phyloP scores from a whole-genome alignment of 768 basidiomycete genomes.

The Boletus vermiculosoides region DNA sequence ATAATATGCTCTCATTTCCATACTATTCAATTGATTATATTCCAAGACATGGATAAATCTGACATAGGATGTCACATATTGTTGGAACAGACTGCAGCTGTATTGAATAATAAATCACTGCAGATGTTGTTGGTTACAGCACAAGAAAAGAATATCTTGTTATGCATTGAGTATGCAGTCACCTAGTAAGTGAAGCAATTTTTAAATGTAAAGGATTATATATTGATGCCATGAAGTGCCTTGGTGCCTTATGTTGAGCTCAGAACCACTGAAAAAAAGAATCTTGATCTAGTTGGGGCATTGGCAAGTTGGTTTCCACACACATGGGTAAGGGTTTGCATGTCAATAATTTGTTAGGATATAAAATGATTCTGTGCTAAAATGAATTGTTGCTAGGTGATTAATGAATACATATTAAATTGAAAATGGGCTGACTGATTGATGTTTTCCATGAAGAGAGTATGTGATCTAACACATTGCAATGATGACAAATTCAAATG shows the following conservation, averaged over 20 bases:
- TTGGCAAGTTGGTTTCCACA: background rate
- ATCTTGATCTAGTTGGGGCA: background rate
- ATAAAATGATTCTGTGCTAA: background rate
- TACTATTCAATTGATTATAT: background rate
- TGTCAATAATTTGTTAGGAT: background rate
- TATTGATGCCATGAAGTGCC: background rate
- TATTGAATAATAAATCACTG: background rate
- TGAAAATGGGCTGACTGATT: background rate
- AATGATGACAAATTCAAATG: too few species aligned
- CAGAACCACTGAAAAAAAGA: fast-evolving
- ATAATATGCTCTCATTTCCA: background rate
- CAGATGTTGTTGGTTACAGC: background rate
- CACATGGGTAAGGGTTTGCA: background rate
- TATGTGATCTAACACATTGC: background rate
- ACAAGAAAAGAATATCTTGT: background rate
- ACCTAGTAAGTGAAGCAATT: background rate
- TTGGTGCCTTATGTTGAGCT: background rate
- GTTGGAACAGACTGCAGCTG: background rate
- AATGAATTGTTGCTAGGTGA: background rate
- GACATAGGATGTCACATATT: background rate
- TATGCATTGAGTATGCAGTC: background rate
- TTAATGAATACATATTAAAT: too few species aligned
- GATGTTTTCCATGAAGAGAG: background rate
- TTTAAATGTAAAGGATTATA: too few species aligned
- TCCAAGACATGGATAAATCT: background rate